Evolutionary conservation across 257 asterid genomes (phyloP), one percentile per base, ranked within the genome.

Genomic region (Nicotiana paniculata): DNA sequence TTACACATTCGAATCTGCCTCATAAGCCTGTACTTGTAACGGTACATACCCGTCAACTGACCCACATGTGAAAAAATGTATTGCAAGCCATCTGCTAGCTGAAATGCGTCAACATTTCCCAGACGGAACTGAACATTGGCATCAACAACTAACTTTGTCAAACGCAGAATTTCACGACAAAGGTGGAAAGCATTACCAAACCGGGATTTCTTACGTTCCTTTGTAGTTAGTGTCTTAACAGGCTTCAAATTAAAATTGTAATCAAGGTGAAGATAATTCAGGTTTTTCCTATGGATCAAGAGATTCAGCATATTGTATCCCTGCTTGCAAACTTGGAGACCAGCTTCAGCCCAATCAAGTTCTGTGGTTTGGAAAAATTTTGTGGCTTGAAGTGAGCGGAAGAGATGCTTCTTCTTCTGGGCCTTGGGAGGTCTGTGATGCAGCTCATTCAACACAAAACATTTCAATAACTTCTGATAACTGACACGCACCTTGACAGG

Each of bases 321-420:
- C 90, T 96, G 99, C 90, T 94, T 93, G 76, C 99, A 96, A 87
- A 96, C 98, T 92, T 96, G 99, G 15, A 96, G 93, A 37, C 98
- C 99, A 48, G 98, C 98, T 89, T 94, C 98, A 79, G 98, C 99
- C 98, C 98, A 96, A 91, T 96, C 98, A 82, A 96, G 98, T 83
- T 93, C 98, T 72, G 99, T 96, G 58, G 98, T 94, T 88, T 94
- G 98, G 88, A 94, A 96, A 84, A 96, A 96, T 79, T 96, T 96
- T 9, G 99, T 96, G 79, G 99, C 98, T 68, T 94, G 95, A 75
- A 96, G 97, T 79, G 99, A 94, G 88, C 94, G 89, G 85, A 96
- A 96, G 55, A 96, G 89, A 84, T 93, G 97, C 89, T 94, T 96
- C 93, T 93, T 94, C 90, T 94, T 94, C 90, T 94, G 99, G 70